Base-by-base conservation (phyloP, 2,329 filamentous ascomycete genomes). In the Metarhizium guizhouense region DNA sequence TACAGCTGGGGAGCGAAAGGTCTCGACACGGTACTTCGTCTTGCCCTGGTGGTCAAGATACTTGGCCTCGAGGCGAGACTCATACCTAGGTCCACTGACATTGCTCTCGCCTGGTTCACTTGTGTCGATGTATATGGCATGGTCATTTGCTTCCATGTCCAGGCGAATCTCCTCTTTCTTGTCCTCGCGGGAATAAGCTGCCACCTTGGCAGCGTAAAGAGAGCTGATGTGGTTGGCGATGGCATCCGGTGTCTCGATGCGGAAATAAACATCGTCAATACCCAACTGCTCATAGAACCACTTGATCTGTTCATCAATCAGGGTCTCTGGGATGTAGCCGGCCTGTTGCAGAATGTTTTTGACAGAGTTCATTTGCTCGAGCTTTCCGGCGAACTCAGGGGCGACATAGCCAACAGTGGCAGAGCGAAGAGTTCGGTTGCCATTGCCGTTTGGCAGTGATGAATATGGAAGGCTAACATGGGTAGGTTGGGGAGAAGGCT, bases 241-340 rank as follows among this genome's bases (percentile, higher is more conserved):
- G 57, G 90, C 90, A 55, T 89, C 85, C 18, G 88, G 87, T 4
- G 81, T 83, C 76, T 96, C 92, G 62, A 93, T 91, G 69, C 92
- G 85, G 76, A 97, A 97, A 79, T 96, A 97, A 74, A 95, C 93
- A 78, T 96, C 94, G 67, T 99, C 94, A 65, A 99, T 99, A 64
- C 94, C 94, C 29, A 99, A 84, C 72, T 95, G 88, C 70, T 94
- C 89, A 78, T 99, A 99, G 78, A 99, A 99, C 93, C 94, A 99
- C 58, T 84, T 81, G 53, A 92, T 89, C 74, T 99, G 92, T 30
- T 85, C 81, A 60, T 95, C 88, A 60, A 96, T 81, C 62, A 95
- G 88, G 53, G 87, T 79, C 56, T 82, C 80, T 2, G 94, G 94
- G 59, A 99, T 89, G 82, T 95, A 96, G 58, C 86, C 88, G 67